Evolutionary conservation across 2,329 filamentous ascomycete genomes (phyloP).

Genomic region (Thielaviopsis euricoi): DNA sequence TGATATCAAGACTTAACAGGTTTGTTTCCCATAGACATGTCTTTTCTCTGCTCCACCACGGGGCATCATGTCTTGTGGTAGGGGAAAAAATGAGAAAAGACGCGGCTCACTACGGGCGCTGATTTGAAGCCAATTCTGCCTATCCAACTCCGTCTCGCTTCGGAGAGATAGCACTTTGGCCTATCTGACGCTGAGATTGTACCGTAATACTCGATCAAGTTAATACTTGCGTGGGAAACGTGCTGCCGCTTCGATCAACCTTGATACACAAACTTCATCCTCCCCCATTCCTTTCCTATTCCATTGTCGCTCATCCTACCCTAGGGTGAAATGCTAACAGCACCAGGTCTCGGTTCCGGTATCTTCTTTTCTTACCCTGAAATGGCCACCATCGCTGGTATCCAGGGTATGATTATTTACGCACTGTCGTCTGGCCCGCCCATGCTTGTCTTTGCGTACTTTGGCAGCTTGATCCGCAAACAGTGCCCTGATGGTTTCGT

Average conservation of each 20-base stretch:
- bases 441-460: slow-evolving; percentile 54
- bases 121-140: slow-evolving; percentile 21
- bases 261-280: slow-evolving; percentile 13
- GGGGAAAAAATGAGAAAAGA: slow-evolving; percentile 4
- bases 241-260: slow-evolving; percentile 63
- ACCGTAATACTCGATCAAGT: slow-evolving; percentile 98
- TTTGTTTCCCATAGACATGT: slow-evolving; percentile 12
- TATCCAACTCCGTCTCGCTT: slow-evolving; percentile 1
- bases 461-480: slow-evolving; percentile 61
- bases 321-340: slow-evolving; percentile 23
- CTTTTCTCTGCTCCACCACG: neutral
- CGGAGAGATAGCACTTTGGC: slow-evolving; percentile 1
- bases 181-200: slow-evolving; percentile 71
- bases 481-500: slow-evolving; percentile 76
- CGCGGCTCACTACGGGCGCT: slow-evolving; percentile 75
- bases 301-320: slow-evolving; percentile 6
- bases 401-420: slow-evolving; percentile 66
- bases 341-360: slow-evolving; percentile 61
- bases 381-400: slow-evolving; percentile 59
- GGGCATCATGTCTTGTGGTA: neutral
- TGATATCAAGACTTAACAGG: slow-evolving; percentile 7
- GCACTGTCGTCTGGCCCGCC: slow-evolving; percentile 56
- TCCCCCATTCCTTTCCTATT: slow-evolving; percentile 13
- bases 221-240: slow-evolving; percentile 98
- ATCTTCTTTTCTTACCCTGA: slow-evolving; percentile 74